These are phyloP conservation scores for Raphidocelis subcapitata DNA, from an alignment of 139 green algal genomes.

Conservation along the genomic window DNA sequence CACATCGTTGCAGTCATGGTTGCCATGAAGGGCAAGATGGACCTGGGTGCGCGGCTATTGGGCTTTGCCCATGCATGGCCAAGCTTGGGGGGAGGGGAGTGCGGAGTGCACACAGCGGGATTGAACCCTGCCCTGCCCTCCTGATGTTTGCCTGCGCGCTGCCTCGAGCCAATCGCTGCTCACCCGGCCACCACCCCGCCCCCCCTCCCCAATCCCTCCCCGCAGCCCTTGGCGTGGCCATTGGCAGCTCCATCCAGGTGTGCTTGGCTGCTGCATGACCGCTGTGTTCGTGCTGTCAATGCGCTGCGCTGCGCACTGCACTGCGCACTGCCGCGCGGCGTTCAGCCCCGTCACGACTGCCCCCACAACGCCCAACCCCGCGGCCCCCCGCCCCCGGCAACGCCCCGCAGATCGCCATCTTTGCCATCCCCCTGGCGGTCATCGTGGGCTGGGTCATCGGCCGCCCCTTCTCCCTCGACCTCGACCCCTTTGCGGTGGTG, in stretches of 20 bases:
- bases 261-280: too few relatives aligned
- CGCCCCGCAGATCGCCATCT: conserved; percentile 84
- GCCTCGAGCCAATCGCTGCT: too few relatives aligned
- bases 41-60: conserved; percentile 58
- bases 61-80: background rate
- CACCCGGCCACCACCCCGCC: background rate
- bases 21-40: conserved; percentile 90
- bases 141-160: too few relatives aligned
- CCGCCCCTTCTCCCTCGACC: conserved; percentile 70
- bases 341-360: too few relatives aligned
- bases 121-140: too few relatives aligned
- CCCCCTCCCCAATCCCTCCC: background rate
- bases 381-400: too few relatives aligned
- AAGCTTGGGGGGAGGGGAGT: background rate
- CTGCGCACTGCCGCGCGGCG: too few relatives aligned
- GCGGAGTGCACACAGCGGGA: too few relatives aligned
- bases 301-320: too few relatives aligned
- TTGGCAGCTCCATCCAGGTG: conserved; percentile 84
- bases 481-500: conserved; percentile 61
- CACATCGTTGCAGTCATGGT: conserved; percentile 83
- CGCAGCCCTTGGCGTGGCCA: conserved; percentile 52
- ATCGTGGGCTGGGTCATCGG: conserved; percentile 73
- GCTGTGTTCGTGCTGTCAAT: too few relatives aligned
- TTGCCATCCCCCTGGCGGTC: conserved; percentile 81
- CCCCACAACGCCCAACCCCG: too few relatives aligned